Base-by-base conservation (phyloP, 768 basidiomycete species). In the Termitomyces sp. region DNA sequence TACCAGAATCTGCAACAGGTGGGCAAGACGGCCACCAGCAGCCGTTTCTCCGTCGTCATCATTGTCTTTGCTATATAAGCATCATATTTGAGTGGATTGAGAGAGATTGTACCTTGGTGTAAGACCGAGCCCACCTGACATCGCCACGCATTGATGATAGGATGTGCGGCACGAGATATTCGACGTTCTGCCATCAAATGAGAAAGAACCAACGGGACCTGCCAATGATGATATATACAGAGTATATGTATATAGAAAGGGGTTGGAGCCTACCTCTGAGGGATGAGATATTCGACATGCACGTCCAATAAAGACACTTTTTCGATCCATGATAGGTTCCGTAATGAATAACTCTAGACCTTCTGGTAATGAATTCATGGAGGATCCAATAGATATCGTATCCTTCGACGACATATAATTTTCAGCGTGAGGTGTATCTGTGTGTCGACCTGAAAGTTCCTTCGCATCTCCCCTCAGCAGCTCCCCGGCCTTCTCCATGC, bases 21-120 rank as follows among this genome's bases (percentile, higher is more conserved):
- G 95, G 0, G 92, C 92, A 21, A 98, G 72, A 17, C 96, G 81
- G 43, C 89, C 85, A 5, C 96, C 96, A 19, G 96, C 96, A 1
- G 92, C 94, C 0, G 89, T 85, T 73, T 99, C 96, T 1, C 94
- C 92, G 56, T 98, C 91, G 58, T 98, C 95, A 55, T 95, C 92
- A 57, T 97, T 95, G 65, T 98, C 95, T 93, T 23, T 14, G 5
- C 37, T 19, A 19, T 14, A 47, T 50, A 6, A 47, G 17, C 9
- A 35, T 45, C 19, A n/a, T 26, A 3, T 42, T 33, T 35, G 2
- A 21, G 37, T 17, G 21, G 26, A 31, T 19, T 30, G n/a, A 11
- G 15, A 47, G 46, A 31, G 38, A 21, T 42, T 41, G 43, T 62
- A 87, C 89, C 90, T 80, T 91, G 88, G 68, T 92, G 87, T 51